Evolutionary conservation across 208 protist species (phyloP), one percentile per base, ranked within the genome.

Genomic region (Sergeia podlipaevii): DNA sequence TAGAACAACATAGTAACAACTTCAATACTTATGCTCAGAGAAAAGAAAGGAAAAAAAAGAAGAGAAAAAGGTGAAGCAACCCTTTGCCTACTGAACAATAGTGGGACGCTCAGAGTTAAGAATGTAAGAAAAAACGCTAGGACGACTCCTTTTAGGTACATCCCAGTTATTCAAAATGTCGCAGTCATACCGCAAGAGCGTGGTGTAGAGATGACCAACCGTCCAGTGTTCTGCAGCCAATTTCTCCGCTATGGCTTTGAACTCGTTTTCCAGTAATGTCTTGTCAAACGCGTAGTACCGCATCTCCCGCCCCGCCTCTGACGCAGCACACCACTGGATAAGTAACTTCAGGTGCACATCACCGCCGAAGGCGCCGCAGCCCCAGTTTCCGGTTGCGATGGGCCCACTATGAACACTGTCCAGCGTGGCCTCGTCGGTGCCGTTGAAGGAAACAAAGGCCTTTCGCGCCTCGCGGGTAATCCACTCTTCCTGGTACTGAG

Each of bases 291-390:
- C 60, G 52, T 69, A 78, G 63, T 89, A 88, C 41, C 71, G 60
- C 17, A 91, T 39, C 17, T 56, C 28, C 1, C 75, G 61, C 2
- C 58, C 59, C 0, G 74, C 76, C 58, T 74, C 49, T 0, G 88
- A 81, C 0, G 86, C 85, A 17, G 90, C 88, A 17, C 90, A 75
- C 71, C 73, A 87, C 72, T 96, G 90, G 24, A 96, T 51, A 24
- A 97, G 48, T 21, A 85, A 29, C 59, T 97, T 97, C 54, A 96
- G 46, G 36, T 93, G 52, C 20, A 51, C 34, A 59, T 97, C 76
- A 3, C 92, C 90, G 43, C 73, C 58, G 58, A 97, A 97, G 7
- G 86, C 87, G 29, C 91, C 91, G 55, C 93, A 97, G 36, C 93
- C 91, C 91, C 93, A 97, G 49, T 93, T 84, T 3, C 91, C 91